Conservation (phyloP, 2,329 filamentous ascomycete species). For the Aureobasidium sp. region DNA sequence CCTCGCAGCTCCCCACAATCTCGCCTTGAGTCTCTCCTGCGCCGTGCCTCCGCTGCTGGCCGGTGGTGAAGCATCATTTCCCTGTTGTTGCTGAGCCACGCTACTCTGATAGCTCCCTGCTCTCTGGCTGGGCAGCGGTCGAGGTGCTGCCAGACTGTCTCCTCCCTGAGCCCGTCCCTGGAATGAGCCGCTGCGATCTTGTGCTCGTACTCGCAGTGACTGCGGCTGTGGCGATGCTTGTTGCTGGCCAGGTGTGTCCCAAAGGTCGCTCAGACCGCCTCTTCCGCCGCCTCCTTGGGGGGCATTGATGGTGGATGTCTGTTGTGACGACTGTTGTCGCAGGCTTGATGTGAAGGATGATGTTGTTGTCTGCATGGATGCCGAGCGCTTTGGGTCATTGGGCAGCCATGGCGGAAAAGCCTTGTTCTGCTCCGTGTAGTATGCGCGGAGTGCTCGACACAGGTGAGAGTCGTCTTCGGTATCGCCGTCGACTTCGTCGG, state of each 20-base stretch:
- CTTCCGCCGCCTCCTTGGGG: conserved; percentile 31
- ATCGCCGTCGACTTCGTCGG: conserved; percentile 48
- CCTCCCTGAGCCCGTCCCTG: conserved; percentile 1
- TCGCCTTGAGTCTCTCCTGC: conserved; percentile 73
- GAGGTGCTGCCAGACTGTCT: conserved; percentile 23
- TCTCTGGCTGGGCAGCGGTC: conserved; percentile 64
- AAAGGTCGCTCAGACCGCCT: conserved; percentile 51
- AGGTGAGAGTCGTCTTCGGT: conserved; percentile 86
- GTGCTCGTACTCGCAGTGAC: conserved; percentile 21
- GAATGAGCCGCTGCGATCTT: conserved; percentile 24
- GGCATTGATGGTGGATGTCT: conserved; percentile 25
- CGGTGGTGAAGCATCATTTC: conserved; percentile 29
- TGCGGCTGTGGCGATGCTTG: conserved; percentile 23
- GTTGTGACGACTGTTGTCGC: conserved; percentile 34
- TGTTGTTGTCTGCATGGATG: conserved; percentile 42
- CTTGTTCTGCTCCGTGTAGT: conserved; percentile 83
- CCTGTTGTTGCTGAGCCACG: conserved; percentile 29
- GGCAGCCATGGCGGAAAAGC: conserved; percentile 81
- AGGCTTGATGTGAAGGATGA: conserved; percentile 44
- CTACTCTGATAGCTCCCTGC: conserved; percentile 64
- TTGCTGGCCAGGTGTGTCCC: conserved; percentile 42
- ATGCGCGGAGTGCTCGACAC: conserved; percentile 81
- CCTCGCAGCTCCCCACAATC: conserved; percentile 49
- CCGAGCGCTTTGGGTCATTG: conserved; percentile 71
- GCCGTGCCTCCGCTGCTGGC: conserved; percentile 49